Conservation (phyloP, 2,329 filamentous ascomycete species). For the Ciborinia camelliae region DNA sequence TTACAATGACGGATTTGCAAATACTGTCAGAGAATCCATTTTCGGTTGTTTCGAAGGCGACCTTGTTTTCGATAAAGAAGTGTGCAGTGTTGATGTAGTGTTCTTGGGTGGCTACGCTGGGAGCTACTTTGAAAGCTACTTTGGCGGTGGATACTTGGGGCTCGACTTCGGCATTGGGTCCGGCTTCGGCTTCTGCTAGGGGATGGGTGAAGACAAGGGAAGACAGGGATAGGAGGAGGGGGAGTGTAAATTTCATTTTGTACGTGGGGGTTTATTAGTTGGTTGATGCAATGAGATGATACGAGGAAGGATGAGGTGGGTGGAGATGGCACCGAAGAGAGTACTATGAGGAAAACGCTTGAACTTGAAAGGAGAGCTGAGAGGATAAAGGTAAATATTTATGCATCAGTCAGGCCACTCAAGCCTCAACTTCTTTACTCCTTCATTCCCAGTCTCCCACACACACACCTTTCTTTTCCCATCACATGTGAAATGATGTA, state of each 20-base stretch:
- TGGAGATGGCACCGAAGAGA: conserved; percentile 2
- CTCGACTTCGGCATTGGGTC: background rate
- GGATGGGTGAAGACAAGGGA: background rate
- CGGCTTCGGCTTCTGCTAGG: background rate
- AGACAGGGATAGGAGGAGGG: conserved; percentile 3
- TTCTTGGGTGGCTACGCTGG: no score
- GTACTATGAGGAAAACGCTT: background rate
- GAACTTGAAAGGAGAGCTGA: background rate
- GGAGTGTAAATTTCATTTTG: conserved; percentile 4
- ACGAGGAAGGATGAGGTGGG: background rate
- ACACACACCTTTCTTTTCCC: background rate
- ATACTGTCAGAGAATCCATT: conserved; percentile 10
- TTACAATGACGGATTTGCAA: conserved; percentile 33
- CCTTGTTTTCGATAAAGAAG: background rate
- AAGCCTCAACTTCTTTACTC: background rate
- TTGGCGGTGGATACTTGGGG: background rate
- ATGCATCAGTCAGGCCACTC: background rate
- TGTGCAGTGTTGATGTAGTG: background rate
- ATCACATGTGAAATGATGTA: background rate
- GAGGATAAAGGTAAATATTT: background rate
- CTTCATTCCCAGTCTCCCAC: background rate
- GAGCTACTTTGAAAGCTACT: no score
- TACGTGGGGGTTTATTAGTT: background rate
- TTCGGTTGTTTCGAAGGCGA: background rate
- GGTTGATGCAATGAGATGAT: background rate